Base-by-base conservation (phyloP, 2,329 filamentous ascomycete genomes). In the Chrysosporium queenslandicum region DNA sequence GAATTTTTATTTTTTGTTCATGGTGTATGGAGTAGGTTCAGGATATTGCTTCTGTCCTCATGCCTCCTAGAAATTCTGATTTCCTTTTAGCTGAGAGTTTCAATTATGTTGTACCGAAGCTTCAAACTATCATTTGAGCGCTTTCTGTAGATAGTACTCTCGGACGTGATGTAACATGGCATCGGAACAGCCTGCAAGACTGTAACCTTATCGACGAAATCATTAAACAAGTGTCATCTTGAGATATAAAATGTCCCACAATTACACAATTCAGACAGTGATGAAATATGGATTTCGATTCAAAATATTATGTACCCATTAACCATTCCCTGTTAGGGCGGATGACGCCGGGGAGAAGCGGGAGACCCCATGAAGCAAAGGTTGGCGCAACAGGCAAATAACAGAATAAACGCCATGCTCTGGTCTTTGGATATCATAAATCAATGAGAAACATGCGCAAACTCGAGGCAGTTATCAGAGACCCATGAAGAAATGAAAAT, bases 401-500 rank as follows among this genome's bases (percentile, higher is more conserved):
- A 27, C 18, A 16, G 11, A 20, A 21, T 18, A 43, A 43, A 50
- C 20, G 27, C 27, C 25, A 43, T 45, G 37, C 48, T 23, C 25
- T 49, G 36, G 46, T 49, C 46, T 50, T 42, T 50, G 48, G 40
- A 51, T 51, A 51, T 51, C 49, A 45, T 51, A 51, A 51, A 51
- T 14, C 20, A 50, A 18, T 7, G 29, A 21, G 4, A 45, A 40
- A 32, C 18, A 43, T 36, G 30, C 32, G 18, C 29, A 34, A 34
- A 25, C 47, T n/a, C 27, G 27, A 21, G 3, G 39, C 18, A 50
- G 11, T n/a, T 23, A 8, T 34, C 16, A 40, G 30, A 39, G 16
- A n/a, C 21, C 40, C 7, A 21, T 27, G 3, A 18, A 30, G 23
- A 8, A 43, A 18, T 29, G 11, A 30, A 4, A 30, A 20, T 20